Base-by-base conservation (phyloP, 495 filamentous ascomycete species). In the Oidiodendron maius region DNA sequence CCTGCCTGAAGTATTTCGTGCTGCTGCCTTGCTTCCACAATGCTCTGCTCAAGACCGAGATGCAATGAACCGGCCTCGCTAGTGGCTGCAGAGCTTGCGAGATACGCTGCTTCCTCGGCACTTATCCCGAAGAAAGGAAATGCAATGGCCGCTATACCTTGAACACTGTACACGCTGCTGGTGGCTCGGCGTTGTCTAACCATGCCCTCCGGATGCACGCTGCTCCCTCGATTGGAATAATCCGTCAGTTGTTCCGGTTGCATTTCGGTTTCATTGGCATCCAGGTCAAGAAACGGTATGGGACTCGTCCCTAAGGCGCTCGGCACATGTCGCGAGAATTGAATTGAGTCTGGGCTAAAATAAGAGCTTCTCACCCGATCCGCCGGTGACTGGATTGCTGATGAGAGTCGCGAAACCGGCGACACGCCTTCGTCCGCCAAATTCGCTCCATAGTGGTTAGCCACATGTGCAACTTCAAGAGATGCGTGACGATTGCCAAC, bases 31-130 rank as follows among this genome's bases (percentile, higher is more conserved):
- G 5, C 5, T 12, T 30, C 26, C 12, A 5, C 26, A 5, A 28
- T 28, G 20, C 18, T 12, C 12, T 44, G 42, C 32, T 30, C 5
- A 10, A 15, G 17, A 3, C 25, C 26, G 16, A 21, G 16, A 15
- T 6, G 4, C 15, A 37, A 10, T 2, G 41, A 44, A 8, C 5
- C 12, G 3, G 16, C 30, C 26, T 15, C 26, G 17, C 17, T 34
- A 21, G 10, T 16, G 9, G 16, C 3, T 9, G 13, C n/a, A 20
- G 32, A 46, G 32, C 8, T 20, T 35, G 30, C 22, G n/a, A 12
- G 32, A 15, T 22, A 23, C 13, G 26, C 44, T 36, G 28, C 28
- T 21, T 46, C 44, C 18, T 37, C 32, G 4, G 44, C 44, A 36
- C 44, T 37, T 8, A 46, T 18, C 3, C 34, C 30, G 17, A 34